Base-by-base conservation (phyloP, 2,329 filamentous ascomycete genomes). In the Microdochium trichocladiopsis region DNA sequence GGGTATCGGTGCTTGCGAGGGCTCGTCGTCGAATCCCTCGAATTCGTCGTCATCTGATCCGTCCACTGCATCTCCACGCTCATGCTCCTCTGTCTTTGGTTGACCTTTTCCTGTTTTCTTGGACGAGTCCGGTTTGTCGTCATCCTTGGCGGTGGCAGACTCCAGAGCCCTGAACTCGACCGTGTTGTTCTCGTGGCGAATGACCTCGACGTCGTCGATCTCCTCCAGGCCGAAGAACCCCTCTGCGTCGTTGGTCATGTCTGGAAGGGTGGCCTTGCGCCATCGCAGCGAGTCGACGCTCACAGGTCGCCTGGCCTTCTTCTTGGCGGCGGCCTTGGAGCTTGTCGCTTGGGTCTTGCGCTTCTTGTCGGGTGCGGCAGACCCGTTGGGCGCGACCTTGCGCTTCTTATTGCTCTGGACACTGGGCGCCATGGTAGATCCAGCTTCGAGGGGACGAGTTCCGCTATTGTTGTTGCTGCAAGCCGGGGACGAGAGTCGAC, bases 141-240 rank as follows among this genome's bases (percentile, higher is more conserved):
- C 18, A 18, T 22, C 18, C 6, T 21, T 9, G 11, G 22, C 41
- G 6, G 41, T 45, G 6, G 41, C 41, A 45, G 41, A 45, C 41
- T 45, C 41, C 3, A 45, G 41, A 18, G 41, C 41, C 60, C 85
- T 71, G 68, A 86, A 86, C 61, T 79, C 74, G 25, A 86, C 69
- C 5, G 72, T 76, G 50, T 65, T 64, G 48, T 76, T 71, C 8
- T 83, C 83, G 25, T 86, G 77, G 56, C 79, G 82, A 43, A 95
- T 74, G n/a, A 99, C 78, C 25, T 96, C 88, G 1, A 99, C 89
- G 50, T 89, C 90, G 16, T 95, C 89, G 48, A 97, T 86, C 62
- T 97, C 92, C 63, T 99, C 91, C 2, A 99, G 72, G 0, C 89
- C 91, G 61, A 86, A 95, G 67, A 99, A 96, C 0, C 94, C 94